These are phyloP conservation scores for Pulveroboletus sp. DNA, from an alignment of 768 basidiomycete species.

Conservation along the genomic window DNA sequence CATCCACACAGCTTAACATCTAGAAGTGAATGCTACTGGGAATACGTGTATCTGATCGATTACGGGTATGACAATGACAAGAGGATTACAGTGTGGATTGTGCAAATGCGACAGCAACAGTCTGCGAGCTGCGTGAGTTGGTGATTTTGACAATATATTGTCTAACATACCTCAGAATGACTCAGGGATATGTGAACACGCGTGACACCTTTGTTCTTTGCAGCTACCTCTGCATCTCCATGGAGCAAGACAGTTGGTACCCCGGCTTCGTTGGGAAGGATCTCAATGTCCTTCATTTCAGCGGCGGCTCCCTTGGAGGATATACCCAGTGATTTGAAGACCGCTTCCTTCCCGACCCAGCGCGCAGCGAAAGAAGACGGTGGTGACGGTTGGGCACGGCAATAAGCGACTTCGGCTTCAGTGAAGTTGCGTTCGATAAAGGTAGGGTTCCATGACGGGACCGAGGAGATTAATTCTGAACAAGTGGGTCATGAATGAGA, in stretches of 20 bases:
- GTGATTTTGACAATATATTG: not conserved
- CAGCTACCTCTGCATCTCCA: slow-evolving; percentile 75
- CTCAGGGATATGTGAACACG: slow-evolving; percentile 81
- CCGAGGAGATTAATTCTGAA: slow-evolving; percentile 84
- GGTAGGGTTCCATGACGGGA: slow-evolving; percentile 83
- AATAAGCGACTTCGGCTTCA: slow-evolving; percentile 81
- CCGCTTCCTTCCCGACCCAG: slow-evolving; percentile 97
- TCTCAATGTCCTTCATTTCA: slow-evolving; percentile 96
- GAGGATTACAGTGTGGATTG: slow-evolving; percentile 48
- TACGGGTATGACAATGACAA: not conserved
- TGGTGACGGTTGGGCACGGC: slow-evolving; percentile 79
- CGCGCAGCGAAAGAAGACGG: slow-evolving; percentile 91
- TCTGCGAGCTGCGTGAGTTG: slow-evolving; percentile 40
- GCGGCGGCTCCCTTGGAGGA: slow-evolving; percentile 90
- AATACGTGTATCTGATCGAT: slow-evolving; percentile 1
- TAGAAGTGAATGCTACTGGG: not conserved
- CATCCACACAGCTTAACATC: slow-evolving; percentile 1
- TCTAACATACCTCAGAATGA: slow-evolving; percentile 78
- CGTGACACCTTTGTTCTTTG: slow-evolving; percentile 65
- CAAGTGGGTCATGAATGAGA: slow-evolving; percentile 1
- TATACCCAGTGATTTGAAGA: slow-evolving; percentile 93
- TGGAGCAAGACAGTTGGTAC: slow-evolving; percentile 73
- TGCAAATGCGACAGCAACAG: slow-evolving; percentile 83
- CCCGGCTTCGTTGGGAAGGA: slow-evolving; percentile 75
- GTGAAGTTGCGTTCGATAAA: slow-evolving; percentile 95